Percentiles rank a stretch among this genome's conserved stretches.
Conservation (phyloP, 1,284 basidiomycete genomes). For the Fomitopsis betulina region DNA sequence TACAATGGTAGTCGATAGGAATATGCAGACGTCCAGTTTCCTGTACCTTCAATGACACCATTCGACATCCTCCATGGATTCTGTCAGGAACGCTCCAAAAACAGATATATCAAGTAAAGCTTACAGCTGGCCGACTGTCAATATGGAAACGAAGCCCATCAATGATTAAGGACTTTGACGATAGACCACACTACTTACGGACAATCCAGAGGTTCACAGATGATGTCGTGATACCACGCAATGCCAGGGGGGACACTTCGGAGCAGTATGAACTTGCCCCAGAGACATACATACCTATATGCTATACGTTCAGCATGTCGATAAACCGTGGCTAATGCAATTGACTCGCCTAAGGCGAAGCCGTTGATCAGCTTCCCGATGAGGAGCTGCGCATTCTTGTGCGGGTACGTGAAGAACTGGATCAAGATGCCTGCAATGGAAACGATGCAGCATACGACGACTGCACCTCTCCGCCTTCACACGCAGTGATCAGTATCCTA, state of each 20-base stretch:
- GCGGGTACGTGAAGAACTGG: constrained; percentile 11
- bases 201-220: constrained; percentile 11
- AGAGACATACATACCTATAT: constrained; percentile 10
- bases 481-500: not conserved
- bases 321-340: too few relatives aligned
- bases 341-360: constrained; percentile 1
- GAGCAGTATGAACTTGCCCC: constrained; percentile 9
- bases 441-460: constrained; percentile 7
- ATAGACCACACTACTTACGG: not conserved
- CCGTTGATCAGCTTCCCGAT: constrained; percentile 8
- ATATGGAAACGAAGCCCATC: not conserved
- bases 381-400: constrained; percentile 7
- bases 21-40: constrained; percentile 6
- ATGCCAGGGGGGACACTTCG: constrained; percentile 8
- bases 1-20: constrained; percentile 9
- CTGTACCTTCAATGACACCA: constrained; percentile 9
- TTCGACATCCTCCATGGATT: constrained; percentile 7
- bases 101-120: not conserved
- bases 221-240: constrained; percentile 9
- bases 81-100: not conserved
- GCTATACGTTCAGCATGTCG: not conserved
- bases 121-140: constrained; percentile 8
- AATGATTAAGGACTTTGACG: not conserved
- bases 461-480: constrained; percentile 6
- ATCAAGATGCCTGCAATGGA: constrained; percentile 9